These are phyloP conservation scores for Kodamaea fungicola DNA, from an alignment of 1,139 yeast genomes.

Conservation along the genomic window DNA sequence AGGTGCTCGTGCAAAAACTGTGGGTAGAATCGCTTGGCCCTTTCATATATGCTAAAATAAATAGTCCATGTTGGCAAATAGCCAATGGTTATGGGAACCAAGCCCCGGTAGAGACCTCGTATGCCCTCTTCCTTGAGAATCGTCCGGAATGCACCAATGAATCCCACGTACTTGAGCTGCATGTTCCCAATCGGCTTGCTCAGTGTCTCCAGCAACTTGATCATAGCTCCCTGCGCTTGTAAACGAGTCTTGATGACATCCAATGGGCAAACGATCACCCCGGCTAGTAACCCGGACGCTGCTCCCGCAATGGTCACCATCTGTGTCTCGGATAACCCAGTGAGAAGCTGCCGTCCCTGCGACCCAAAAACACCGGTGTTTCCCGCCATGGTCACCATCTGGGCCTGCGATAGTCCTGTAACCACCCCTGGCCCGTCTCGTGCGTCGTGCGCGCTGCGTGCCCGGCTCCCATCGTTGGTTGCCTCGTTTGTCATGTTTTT, in stretches of 20 bases:
- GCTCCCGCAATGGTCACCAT: constrained; percentile 43
- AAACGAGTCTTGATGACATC: constrained; percentile 47
- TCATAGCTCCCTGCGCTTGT: constrained; percentile 40
- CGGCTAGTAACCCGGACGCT: constrained; percentile 45
- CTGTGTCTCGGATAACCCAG: constrained; percentile 20
- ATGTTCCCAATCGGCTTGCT: constrained; percentile 6
- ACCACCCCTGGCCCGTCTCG: neutral
- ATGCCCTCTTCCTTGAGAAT: constrained; percentile 76
- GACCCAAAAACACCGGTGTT: neutral
- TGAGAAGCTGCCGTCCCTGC: no score
- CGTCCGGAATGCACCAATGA: constrained; percentile 48
- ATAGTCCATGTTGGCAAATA: constrained; percentile 98
- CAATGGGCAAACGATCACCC: constrained; percentile 45
- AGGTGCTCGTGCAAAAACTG: constrained; percentile 23
- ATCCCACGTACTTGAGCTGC: constrained; percentile 15
- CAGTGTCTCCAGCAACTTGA: constrained; percentile 5
- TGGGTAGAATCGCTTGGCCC: constrained; percentile 56
- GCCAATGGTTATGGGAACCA: constrained; percentile 87
- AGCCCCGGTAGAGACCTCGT: constrained; percentile 82
- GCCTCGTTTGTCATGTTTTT: neutral
- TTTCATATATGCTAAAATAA: constrained; percentile 86
- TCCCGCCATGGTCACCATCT: constrained; percentile 41
- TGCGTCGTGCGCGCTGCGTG: neutral
- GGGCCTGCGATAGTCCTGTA: constrained; percentile 16
- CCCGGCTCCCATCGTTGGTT: neutral